Conservation (phyloP, 148 eudicot species). For the Silene latifolia region DNA sequence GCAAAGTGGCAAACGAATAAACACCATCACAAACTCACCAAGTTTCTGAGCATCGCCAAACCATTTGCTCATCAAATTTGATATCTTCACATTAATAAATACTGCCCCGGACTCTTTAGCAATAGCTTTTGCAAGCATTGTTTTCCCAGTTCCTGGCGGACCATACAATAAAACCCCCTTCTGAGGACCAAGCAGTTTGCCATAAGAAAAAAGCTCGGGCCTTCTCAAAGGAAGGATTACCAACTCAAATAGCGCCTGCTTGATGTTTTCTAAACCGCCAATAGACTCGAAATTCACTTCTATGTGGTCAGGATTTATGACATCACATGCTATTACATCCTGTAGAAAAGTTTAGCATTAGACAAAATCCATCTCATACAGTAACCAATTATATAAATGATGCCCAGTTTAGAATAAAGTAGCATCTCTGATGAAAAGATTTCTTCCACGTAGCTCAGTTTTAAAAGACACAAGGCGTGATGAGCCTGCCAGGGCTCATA, state of each 20-base stretch:
- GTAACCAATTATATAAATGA: not conserved
- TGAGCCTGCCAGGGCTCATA: not conserved
- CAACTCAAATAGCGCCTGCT: slow-evolving; percentile 69
- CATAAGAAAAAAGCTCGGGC: slow-evolving; percentile 81
- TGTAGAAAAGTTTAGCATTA: slow-evolving; percentile 24
- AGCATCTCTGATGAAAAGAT: not conserved
- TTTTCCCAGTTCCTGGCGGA: slow-evolving; percentile 97
- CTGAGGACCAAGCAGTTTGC: slow-evolving; percentile 90
- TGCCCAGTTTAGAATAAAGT: not conserved
- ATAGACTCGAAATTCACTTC: slow-evolving; percentile 75
- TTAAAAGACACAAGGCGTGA: not conserved
- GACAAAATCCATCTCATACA: not conserved
- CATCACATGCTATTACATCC: slow-evolving; percentile 96
- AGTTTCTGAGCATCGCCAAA: slow-evolving; percentile 98
- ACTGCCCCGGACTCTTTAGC: slow-evolving; percentile 98
- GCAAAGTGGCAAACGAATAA: no score
- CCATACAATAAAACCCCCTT: slow-evolving; percentile 92
- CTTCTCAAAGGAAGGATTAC: slow-evolving; percentile 86
- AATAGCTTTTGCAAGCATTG: slow-evolving; percentile 98
- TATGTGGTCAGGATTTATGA: slow-evolving; percentile 84
- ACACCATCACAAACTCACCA: slow-evolving; percentile 44
- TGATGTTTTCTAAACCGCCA: slow-evolving; percentile 84
- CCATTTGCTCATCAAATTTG: slow-evolving; percentile 98
- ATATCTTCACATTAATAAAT: slow-evolving; percentile 84
- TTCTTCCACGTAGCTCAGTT: not conserved